These are phyloP conservation scores for Phytophthora pistaciae DNA, from an alignment of 352 stramenopile species.

Conservation along the genomic window DNA sequence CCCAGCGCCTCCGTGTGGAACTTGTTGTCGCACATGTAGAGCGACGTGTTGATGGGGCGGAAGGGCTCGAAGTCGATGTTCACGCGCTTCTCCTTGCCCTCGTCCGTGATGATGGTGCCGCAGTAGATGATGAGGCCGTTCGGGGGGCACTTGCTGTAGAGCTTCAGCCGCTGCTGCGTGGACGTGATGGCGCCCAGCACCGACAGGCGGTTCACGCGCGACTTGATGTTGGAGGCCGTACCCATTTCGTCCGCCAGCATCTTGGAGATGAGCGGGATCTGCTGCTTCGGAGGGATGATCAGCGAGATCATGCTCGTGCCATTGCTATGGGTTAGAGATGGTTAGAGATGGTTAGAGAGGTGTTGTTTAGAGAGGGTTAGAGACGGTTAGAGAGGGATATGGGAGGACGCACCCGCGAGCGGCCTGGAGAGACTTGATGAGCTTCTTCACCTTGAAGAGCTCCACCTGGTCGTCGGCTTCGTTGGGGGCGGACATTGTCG, in stretches of 20 bases:
- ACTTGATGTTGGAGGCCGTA: slow-evolving; percentile 99
- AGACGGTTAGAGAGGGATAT: neutral
- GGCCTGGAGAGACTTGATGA: slow-evolving; percentile 98
- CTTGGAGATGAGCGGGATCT: slow-evolving; percentile 98
- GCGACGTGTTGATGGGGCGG: slow-evolving; percentile 99
- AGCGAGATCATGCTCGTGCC: slow-evolving; percentile 99
- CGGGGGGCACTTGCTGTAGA: slow-evolving; percentile 97
- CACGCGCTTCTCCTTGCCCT: slow-evolving; percentile 99
- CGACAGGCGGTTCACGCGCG: slow-evolving; percentile 98
- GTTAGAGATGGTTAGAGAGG: neutral
- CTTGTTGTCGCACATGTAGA: slow-evolving; percentile 99
- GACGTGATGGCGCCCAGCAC: slow-evolving; percentile 99
- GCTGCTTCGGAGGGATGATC: slow-evolving; percentile 98
- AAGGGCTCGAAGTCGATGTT: slow-evolving; percentile 99
- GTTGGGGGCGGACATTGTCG: slow-evolving; percentile 44
- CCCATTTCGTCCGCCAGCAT: slow-evolving; percentile 99
- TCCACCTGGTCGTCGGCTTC: slow-evolving; percentile 96
- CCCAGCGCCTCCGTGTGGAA: slow-evolving; percentile 99
- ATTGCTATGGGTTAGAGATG: slow-evolving; percentile 76
- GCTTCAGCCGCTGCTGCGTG: slow-evolving; percentile 99
- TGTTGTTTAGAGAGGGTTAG: neutral
- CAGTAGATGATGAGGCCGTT: slow-evolving; percentile 99
- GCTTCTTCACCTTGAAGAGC: slow-evolving; percentile 99
- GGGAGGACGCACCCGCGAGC: slow-evolving; percentile 72
- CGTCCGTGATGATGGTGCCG: slow-evolving; percentile 99